Conservation (phyloP, 345 rosid genomes). For the Citrus inodora region DNA sequence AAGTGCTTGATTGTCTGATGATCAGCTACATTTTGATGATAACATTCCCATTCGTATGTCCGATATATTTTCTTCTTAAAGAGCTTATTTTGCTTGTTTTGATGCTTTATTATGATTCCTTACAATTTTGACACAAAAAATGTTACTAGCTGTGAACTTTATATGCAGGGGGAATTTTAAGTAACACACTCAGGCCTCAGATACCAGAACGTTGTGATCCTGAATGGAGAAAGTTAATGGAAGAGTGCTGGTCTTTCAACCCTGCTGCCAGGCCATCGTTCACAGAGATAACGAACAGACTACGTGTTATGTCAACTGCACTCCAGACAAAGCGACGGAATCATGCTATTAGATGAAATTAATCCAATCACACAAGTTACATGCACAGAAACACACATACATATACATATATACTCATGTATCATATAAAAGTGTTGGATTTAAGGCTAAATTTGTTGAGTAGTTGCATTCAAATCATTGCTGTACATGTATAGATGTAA, state of each 20-base stretch:
- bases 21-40: too few species aligned
- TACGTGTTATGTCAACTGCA: constrained; percentile 51
- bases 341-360: constrained; percentile 17
- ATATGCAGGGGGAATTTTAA: constrained; percentile 81
- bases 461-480: constrained; percentile 4
- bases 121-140: neutral
- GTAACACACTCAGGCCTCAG: constrained; percentile 69
- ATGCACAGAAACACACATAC: neutral
- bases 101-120: neutral
- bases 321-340: constrained; percentile 48
- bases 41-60: too few species aligned
- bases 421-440: neutral
- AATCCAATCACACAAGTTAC: neutral
- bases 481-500: neutral
- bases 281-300: constrained; percentile 63
- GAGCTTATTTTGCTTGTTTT: neutral
- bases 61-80: neutral
- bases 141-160: constrained; percentile 4
- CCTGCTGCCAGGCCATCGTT: constrained; percentile 72
- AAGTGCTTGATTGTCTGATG: too few species aligned
- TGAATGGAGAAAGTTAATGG: constrained; percentile 77
- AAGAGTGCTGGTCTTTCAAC: constrained; percentile 82
- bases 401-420: neutral
- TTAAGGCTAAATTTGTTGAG: neutral
- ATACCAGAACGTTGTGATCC: constrained; percentile 66